Evolutionary conservation across 2,329 filamentous ascomycete species (phyloP).

Genomic region (Talaromyces sp.): DNA sequence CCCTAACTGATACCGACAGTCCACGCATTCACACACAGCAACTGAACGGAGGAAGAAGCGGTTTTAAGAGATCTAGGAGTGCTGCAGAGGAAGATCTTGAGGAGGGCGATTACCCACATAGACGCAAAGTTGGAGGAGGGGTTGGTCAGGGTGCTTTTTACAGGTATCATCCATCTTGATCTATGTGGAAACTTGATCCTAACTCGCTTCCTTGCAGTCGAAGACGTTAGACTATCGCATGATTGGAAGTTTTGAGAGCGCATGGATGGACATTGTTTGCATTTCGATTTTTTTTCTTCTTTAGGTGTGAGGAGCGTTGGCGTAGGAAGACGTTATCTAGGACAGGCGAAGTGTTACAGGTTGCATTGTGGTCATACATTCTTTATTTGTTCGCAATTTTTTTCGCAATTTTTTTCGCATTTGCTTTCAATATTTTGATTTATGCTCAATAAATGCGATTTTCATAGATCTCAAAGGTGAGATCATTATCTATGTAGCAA

Average conservation of each 20-base stretch:
- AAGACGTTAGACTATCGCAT: neutral
- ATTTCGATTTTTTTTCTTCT: neutral
- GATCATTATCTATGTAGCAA: constrained; percentile 41
- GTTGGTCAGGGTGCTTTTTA: constrained; percentile 3
- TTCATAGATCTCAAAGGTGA: neutral
- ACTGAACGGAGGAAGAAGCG: neutral
- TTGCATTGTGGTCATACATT: neutral
- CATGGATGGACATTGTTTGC: neutral
- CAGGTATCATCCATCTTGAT: constrained; percentile 4
- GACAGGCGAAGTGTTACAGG: neutral
- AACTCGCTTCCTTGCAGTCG: neutral
- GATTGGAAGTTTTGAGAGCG: neutral
- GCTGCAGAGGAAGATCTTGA: constrained; percentile 8
- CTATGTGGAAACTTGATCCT: neutral
- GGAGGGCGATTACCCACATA: neutral
- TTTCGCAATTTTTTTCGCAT: neutral
- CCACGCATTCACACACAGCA: neutral
- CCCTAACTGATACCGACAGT: constrained; percentile 10
- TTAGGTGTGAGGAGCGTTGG: neutral
- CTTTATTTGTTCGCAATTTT: too few species aligned
- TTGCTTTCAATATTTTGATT: neutral
- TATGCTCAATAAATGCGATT: neutral
- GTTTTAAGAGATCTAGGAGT: constrained; percentile 12
- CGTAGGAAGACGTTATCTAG: neutral
- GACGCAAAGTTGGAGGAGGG: neutral